These are phyloP conservation scores for Aspergillus luchuensis DNA, from an alignment of 2,329 filamentous ascomycete species.

Conservation along the genomic window DNA sequence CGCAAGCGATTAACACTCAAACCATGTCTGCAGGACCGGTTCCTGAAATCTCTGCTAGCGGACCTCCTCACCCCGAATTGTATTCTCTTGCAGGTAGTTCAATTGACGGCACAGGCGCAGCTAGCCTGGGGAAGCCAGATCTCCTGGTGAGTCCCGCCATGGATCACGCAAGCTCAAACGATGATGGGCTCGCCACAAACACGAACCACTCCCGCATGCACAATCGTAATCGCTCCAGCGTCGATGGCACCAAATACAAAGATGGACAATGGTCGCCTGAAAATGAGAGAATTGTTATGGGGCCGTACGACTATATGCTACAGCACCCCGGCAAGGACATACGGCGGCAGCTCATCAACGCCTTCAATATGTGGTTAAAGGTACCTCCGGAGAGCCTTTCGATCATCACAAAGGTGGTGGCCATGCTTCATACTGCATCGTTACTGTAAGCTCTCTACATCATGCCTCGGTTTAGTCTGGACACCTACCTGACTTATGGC, in stretches of 20 bases:
- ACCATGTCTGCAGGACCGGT: conserved; percentile 10
- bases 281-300: conserved; percentile 48
- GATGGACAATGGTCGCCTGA: conserved; percentile 41
- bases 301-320: conserved; percentile 49
- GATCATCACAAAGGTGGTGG: conserved; percentile 47
- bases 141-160: conserved; percentile 62
- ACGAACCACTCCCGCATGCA: conserved; percentile 29
- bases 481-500: not conserved
- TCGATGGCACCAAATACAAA: conserved; percentile 42
- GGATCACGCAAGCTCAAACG: conserved; percentile 36
- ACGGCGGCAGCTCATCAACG: conserved; percentile 46
- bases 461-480: not conserved
- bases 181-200: conserved; percentile 51
- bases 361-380: conserved; percentile 49
- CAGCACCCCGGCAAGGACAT: conserved; percentile 50
- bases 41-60: conserved; percentile 9
- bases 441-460: conserved; percentile 38
- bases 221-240: conserved; percentile 39
- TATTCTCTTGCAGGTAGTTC: conserved; percentile 8
- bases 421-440: conserved; percentile 51
- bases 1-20: not conserved
- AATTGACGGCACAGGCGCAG: not conserved
- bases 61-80: conserved; percentile 7
- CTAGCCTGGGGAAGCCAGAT: conserved; percentile 35
- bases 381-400: conserved; percentile 44